Evolutionary conservation across 495 filamentous ascomycete genomes (phyloP).

Genomic region (Daldinia caldariorum): DNA sequence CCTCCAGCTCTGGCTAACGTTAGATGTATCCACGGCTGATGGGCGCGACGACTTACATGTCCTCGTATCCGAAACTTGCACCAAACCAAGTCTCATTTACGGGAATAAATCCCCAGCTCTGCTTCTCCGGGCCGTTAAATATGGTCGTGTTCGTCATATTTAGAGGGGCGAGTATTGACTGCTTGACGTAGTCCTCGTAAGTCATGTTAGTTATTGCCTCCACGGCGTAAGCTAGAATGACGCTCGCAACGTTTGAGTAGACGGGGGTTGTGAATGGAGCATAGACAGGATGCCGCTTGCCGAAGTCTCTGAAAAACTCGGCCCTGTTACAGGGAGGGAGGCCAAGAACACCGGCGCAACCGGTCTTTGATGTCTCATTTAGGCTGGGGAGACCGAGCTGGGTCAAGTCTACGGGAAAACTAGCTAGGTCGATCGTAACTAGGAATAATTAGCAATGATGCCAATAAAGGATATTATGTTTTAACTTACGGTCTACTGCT

Average conservation of each 20-base stretch:
- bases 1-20: conserved; percentile 52
- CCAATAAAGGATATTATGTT: background rate
- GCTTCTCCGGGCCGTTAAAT: conserved; percentile 46
- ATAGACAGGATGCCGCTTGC: conserved; percentile 50
- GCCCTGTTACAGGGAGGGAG: conserved; percentile 43
- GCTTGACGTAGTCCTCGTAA: conserved; percentile 45
- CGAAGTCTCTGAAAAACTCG: conserved; percentile 52
- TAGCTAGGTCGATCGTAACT: conserved; percentile 47
- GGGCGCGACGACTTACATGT: conserved; percentile 50
- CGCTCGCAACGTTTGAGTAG: conserved; percentile 55
- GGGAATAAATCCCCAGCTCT: conserved; percentile 54
- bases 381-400: conserved; percentile 47
- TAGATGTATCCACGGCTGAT: conserved; percentile 11
- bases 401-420: conserved; percentile 42
- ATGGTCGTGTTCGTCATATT: conserved; percentile 54
- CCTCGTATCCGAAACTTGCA: conserved; percentile 55
- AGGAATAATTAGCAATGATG: background rate
- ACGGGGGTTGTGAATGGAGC: conserved; percentile 51
- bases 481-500: conserved; percentile 46
- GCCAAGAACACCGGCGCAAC: conserved; percentile 50
- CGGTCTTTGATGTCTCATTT: conserved; percentile 40
- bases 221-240: conserved; percentile 52
- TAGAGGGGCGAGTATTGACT: conserved; percentile 52
- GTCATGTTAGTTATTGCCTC: conserved; percentile 50
- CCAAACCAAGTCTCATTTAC: conserved; percentile 53